These are phyloP conservation scores for Ophiocordyceps camponoti-rufipedis DNA, from an alignment of 2,329 filamentous ascomycete species.

Conservation along the genomic window DNA sequence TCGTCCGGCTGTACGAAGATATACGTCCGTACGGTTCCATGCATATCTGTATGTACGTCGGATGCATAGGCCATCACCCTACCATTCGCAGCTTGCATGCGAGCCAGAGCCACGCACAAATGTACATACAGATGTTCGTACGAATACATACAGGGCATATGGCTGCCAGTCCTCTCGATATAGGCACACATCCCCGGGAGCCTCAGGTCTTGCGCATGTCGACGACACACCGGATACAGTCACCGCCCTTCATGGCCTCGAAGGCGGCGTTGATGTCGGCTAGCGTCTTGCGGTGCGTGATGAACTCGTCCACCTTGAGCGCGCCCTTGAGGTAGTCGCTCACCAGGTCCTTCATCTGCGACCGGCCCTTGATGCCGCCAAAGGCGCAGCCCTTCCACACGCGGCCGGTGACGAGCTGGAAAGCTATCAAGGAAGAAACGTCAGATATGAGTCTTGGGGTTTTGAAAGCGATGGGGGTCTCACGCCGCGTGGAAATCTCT, in stretches of 20 bases:
- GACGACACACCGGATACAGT: conserved; percentile 92
- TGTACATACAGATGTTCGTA: no score
- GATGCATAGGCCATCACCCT: no score
- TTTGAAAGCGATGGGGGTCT: conserved; percentile 19
- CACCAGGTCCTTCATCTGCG: conserved; percentile 75
- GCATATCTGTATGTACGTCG: no score
- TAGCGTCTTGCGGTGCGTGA: conserved; percentile 81
- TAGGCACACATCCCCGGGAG: background rate
- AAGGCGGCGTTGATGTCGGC: conserved; percentile 79
- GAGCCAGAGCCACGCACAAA: no score
- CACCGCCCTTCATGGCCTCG: conserved; percentile 83
- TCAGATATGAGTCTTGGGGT: conserved; percentile 5
- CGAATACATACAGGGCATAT: no score
- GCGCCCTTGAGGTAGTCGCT: conserved; percentile 75
- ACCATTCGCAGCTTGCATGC: no score
- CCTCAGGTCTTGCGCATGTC: conserved; percentile 30
- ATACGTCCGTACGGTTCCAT: no score
- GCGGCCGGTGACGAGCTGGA: conserved; percentile 95
- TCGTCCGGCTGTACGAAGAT: no score
- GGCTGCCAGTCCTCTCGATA: no score
- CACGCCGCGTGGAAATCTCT: conserved; percentile 86
- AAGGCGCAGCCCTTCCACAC: conserved; percentile 98
- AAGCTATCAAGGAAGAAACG: conserved; percentile 37
- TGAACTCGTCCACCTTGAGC: conserved; percentile 98
- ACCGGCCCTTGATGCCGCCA: conserved; percentile 92